Evolutionary conservation across 2,329 filamentous ascomycete species (phyloP).

Genomic region (Claviceps maximensis): DNA sequence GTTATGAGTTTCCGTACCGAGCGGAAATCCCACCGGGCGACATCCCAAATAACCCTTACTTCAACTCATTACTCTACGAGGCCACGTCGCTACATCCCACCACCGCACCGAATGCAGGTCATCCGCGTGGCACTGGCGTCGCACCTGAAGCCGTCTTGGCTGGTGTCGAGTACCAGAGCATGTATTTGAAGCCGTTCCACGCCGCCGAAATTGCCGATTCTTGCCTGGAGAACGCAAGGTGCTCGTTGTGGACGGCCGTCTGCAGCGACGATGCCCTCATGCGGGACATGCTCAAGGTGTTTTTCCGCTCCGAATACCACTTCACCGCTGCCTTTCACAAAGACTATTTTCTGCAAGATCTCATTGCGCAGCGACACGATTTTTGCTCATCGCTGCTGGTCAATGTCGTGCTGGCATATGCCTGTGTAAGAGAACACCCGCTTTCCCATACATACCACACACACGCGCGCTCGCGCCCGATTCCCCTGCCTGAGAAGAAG

Average conservation of each 20-base stretch:
- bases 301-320: conserved; percentile 23
- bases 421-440: conserved; percentile 17
- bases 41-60: conserved; percentile 14
- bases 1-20: conserved; percentile 26
- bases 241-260: conserved; percentile 24
- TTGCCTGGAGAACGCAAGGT: conserved; percentile 14
- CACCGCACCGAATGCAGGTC: neutral
- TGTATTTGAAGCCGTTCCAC: conserved; percentile 24
- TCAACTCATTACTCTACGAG: conserved; percentile 16
- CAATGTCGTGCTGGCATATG: conserved; percentile 22
- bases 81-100: conserved; percentile 6
- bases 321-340: conserved; percentile 25
- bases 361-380: conserved; percentile 15
- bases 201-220: conserved; percentile 22
- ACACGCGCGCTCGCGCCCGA: conserved; percentile 2
- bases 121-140: neutral
- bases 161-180: conserved; percentile 7
- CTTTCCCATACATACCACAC: conserved; percentile 2
- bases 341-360: conserved; percentile 26
- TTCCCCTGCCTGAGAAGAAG: neutral
- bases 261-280: conserved; percentile 22
- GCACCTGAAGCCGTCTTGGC: neutral
- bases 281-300: conserved; percentile 15
- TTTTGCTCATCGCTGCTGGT: conserved; percentile 28
- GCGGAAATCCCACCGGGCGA: conserved; percentile 10